phyloP scores from a whole-genome alignment of 2,329 filamentous ascomycete genomes.

The Cryphonectria naterciae region DNA sequence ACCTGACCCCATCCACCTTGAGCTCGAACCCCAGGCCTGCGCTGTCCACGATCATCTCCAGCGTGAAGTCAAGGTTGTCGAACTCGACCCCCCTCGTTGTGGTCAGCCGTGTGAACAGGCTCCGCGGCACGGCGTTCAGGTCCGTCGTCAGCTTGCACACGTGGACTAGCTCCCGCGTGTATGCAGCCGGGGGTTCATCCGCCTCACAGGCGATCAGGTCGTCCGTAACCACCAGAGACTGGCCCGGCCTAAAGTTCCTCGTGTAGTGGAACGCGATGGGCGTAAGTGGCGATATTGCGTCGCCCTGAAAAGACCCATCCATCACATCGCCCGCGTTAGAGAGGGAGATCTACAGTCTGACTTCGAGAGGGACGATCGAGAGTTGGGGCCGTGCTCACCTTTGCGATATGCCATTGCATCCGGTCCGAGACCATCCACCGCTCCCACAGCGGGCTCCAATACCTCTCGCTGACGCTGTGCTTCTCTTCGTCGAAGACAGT shows the following conservation, averaged over 20 bases:
- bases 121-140: conserved; percentile 73
- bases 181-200: conserved; percentile 66
- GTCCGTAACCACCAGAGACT: conserved; percentile 77
- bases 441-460: conserved; percentile 81
- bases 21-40: conserved; percentile 77
- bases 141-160: conserved; percentile 84
- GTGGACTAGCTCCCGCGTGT: conserved; percentile 65
- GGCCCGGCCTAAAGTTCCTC: conserved; percentile 78
- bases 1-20: conserved; percentile 76
- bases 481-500: conserved; percentile 79
- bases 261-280: conserved; percentile 86
- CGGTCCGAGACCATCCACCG: conserved; percentile 81
- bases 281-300: conserved; percentile 72
- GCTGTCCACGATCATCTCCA: conserved; percentile 82
- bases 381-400: conserved; percentile 50
- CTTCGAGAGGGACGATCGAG: background rate
- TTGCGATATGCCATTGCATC: conserved; percentile 86
- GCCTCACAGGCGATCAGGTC: conserved; percentile 77
- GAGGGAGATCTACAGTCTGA: background rate
- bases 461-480: conserved; percentile 73
- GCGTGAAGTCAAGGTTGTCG: conserved; percentile 79
- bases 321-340: conserved; percentile 3
- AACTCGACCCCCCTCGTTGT: conserved; percentile 82
- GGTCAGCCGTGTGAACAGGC: conserved; percentile 73
- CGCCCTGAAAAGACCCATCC: conserved; percentile 54